Conservation (phyloP, 2,329 filamentous ascomycete genomes). For the Neonectria magnoliae region DNA sequence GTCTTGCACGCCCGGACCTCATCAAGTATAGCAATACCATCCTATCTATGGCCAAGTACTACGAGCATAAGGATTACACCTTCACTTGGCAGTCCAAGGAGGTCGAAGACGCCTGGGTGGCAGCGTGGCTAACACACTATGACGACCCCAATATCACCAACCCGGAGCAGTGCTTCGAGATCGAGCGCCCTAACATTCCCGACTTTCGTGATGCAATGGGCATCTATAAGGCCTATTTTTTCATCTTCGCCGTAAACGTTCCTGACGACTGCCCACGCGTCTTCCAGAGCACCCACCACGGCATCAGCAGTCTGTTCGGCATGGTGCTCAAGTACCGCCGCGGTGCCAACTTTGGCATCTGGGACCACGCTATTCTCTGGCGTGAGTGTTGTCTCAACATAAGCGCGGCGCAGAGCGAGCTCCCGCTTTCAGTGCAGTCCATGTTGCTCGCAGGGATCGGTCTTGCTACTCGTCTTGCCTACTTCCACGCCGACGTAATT, state of each 20-base stretch:
- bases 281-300: slow-evolving; percentile 35
- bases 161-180: slow-evolving; percentile 28
- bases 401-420: slow-evolving; percentile 29
- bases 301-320: slow-evolving; percentile 33
- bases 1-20: slow-evolving; percentile 23
- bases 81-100: slow-evolving; percentile 30
- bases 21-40: slow-evolving; percentile 32
- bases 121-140: slow-evolving; percentile 27
- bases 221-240: slow-evolving; percentile 31
- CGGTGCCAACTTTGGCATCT: slow-evolving; percentile 33
- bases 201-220: slow-evolving; percentile 28
- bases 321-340: slow-evolving; percentile 30
- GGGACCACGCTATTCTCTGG: slow-evolving; percentile 36
- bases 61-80: slow-evolving; percentile 31
- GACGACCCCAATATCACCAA: slow-evolving; percentile 28
- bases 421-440: slow-evolving; percentile 31
- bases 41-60: slow-evolving; percentile 33
- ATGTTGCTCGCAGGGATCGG: slow-evolving; percentile 32
- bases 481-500: slow-evolving; percentile 35
- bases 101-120: slow-evolving; percentile 25
- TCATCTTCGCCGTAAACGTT: slow-evolving; percentile 30
- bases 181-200: slow-evolving; percentile 28
- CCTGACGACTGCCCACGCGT: slow-evolving; percentile 31
- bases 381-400: slow-evolving; percentile 35
- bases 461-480: slow-evolving; percentile 32